Base-by-base conservation (phyloP, 1,284 basidiomycete species). In the Ustilago esculenta region DNA sequence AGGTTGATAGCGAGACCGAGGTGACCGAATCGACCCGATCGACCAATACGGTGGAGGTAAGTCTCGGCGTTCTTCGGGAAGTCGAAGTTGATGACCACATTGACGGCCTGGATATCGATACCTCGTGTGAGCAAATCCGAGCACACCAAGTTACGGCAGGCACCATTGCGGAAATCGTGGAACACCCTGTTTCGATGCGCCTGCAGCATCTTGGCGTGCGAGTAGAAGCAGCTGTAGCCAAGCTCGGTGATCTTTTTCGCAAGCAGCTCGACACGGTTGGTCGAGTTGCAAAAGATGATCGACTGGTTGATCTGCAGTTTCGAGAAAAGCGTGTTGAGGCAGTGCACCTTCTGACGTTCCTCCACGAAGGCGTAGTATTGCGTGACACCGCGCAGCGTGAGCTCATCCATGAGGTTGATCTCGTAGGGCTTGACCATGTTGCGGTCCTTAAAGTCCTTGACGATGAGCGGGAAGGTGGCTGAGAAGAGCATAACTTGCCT, bases 221-320 rank as follows among this genome's bases (percentile, higher is more conserved):
- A 98, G 87, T 97, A 98, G 88, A 98, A 98, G 86, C 96, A 98
- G 45, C 94, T 98, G 84, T 98, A 98, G 75, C 96, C 96, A 50
- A 98, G 90, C 80, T 98, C 95, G 17, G 95, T 98, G 75, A 98
- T 93, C 85, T 98, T 98, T 85, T 98, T 97, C 68, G 96, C 96
- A 64, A 98, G 87, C 42, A 98, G 89, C 84, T 98, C 95, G 84
- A 98, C 95, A 68, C 95, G 94, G 86, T 97, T 97, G 77, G 95
- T 98, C 65, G 94, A 97, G 86, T 98, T 98, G 85, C 95, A 98
- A 85, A 98, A 98, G 82, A 98, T 98, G 85, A 98, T 98, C 59
- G 94, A 96, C 85, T 98, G 94, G 84, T 98, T 98, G 87, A 98
- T 98, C 91, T 98, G 94, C 49, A 98, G 88, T 87, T 94, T 94